These are phyloP conservation scores for Wickerhamomyces silvicola DNA, from an alignment of 805 yeast genomes.

Conservation along the genomic window DNA sequence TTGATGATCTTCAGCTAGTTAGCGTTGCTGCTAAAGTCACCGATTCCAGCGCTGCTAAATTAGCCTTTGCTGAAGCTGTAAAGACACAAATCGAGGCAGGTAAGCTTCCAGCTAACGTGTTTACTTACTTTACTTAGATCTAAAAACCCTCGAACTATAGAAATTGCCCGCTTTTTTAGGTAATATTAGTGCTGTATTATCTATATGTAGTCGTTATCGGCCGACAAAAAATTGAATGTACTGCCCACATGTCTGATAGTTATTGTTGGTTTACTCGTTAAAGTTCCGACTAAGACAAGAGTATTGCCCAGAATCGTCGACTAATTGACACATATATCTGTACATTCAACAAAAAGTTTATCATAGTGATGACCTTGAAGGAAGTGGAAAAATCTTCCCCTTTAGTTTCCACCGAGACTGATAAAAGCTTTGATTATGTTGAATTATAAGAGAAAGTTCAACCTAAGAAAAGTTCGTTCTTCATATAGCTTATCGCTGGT, in stretches of 20 bases:
- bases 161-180: neutral
- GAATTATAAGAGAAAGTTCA: slow-evolving; percentile 10
- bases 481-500: slow-evolving; percentile 14
- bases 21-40: slow-evolving; percentile 65
- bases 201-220: too few relatives aligned
- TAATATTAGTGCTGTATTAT: neutral
- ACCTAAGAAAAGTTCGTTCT: slow-evolving; percentile 10
- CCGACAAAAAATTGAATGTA: too few relatives aligned
- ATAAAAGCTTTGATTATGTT: neutral
- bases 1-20: slow-evolving; percentile 74
- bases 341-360: neutral
- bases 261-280: too few relatives aligned
- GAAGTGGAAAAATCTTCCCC: too few relatives aligned
- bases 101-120: slow-evolving; percentile 42
- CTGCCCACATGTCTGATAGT: too few relatives aligned
- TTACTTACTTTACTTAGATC: slow-evolving; percentile 44
- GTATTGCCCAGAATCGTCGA: too few relatives aligned
- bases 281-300: too few relatives aligned
- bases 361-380: too few relatives aligned
- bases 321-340: too few relatives aligned
- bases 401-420: neutral
- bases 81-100: slow-evolving; percentile 47
- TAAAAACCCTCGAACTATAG: neutral
- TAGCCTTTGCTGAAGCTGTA: slow-evolving; percentile 49
- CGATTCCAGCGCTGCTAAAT: slow-evolving; percentile 53